Conservation (phyloP, 352 stramenopile genomes). For the Phytophthora citrophthora region DNA sequence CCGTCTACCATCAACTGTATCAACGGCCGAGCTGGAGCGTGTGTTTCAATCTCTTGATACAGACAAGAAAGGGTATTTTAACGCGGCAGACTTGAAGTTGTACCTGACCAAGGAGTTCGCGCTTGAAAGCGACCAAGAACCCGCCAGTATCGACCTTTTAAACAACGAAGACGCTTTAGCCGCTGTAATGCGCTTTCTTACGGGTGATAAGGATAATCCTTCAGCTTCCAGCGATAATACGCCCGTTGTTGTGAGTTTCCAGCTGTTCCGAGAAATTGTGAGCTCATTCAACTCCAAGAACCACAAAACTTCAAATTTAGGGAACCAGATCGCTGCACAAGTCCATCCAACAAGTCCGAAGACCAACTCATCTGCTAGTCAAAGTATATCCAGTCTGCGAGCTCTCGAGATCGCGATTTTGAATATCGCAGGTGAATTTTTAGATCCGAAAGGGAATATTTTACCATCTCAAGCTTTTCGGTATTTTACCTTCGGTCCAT, state of each 20-base stretch:
- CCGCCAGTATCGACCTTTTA: constrained; percentile 1
- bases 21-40: constrained; percentile 38
- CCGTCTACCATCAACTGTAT: constrained; percentile 18
- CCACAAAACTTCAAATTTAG: background rate
- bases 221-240: background rate
- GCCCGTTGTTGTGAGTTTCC: constrained; percentile 19
- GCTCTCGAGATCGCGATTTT: constrained; percentile 45
- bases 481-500: constrained; percentile 31
- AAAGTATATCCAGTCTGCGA: constrained; percentile 34
- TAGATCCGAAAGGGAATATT: constrained; percentile 26
- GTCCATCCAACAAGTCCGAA: background rate
- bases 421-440: constrained; percentile 34
- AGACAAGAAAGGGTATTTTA: constrained; percentile 56
- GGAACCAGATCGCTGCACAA: background rate
- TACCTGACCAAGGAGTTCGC: constrained; percentile 16
- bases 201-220: constrained; percentile 1
- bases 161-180: constrained; percentile 23
- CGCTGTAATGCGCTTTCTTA: constrained; percentile 22
- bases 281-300: constrained; percentile 1
- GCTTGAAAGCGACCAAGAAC: background rate
- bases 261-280: constrained; percentile 27
- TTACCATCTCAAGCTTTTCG: constrained; percentile 32
- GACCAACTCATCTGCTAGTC: background rate
- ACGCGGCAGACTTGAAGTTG: constrained; percentile 35
- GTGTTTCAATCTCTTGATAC: constrained; percentile 44